Base-by-base conservation (phyloP, 352 stramenopile genomes). In the Pythium brachiatum region DNA sequence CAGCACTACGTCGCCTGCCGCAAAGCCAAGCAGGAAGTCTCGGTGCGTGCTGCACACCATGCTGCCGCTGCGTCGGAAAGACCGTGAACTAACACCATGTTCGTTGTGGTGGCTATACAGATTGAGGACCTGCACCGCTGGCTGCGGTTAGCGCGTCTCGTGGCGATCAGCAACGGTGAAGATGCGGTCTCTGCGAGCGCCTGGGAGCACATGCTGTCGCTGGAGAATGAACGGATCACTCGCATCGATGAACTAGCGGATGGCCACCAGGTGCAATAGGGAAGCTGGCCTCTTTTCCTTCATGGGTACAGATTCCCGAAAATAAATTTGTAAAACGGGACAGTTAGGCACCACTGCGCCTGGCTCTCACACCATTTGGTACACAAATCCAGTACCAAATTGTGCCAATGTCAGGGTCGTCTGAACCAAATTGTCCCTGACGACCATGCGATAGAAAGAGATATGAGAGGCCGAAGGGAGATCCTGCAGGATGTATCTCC, bases 101-200 rank as follows among this genome's bases (percentile, higher is more conserved):
- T 27, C 18, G 60, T 57, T 59, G 29, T 53, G 62, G n/a, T 15
- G n/a, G n/a, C n/a, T n/a, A n/a, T 67, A 13, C 46, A 94, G 85
- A 46, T 81, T 20, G 79, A 94, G 18, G 85, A 94, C 61, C 60
- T 94, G 27, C 83, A 94, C 48, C 81, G 86, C 4, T 91, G 84
- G 79, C 57, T 94, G 41, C 76, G 86, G 18, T 39, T 94, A 27
- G 81, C 78, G 46, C 83, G 86, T n/a, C 60, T 94, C 15, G 51
- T 90, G 36, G 79, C 86, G 3, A 55, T 94, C 4, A 92, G 86
- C 59, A 56, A 71, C 36, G 86, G 81, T 2, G 73, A 88, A 62
- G 80, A 77, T 13, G 56, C 66, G 0, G 76, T 92, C 13, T 74
- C 79, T 6, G 78, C 62, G 12, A 43, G 25, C 8, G 69, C 66